Percentiles rank a stretch among this genome's conserved stretches.
These are phyloP conservation scores for Trametes sp. DNA, from an alignment of 1,284 basidiomycete species.

Conservation along the genomic window DNA sequence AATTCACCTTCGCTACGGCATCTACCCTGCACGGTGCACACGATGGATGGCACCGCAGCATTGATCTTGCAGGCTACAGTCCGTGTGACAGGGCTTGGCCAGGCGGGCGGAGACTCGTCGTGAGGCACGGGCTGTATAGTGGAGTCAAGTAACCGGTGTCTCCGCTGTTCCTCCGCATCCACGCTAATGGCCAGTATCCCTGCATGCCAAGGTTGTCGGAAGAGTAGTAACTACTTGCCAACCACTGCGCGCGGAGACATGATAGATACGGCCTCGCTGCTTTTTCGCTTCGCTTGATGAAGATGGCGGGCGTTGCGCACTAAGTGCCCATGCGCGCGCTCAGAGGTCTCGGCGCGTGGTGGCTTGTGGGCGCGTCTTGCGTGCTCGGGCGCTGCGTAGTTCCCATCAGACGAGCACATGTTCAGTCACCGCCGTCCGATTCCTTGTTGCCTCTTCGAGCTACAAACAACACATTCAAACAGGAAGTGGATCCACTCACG, in stretches of 20 bases:
- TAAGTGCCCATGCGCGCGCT: not conserved
- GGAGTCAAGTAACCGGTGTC: too few species aligned
- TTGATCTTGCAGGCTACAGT: too few species aligned
- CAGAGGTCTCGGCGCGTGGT: not conserved
- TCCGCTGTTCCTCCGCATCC: too few species aligned
- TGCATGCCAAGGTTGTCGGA: too few species aligned
- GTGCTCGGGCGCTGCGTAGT: not conserved
- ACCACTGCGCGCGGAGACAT: not conserved
- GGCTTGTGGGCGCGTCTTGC: not conserved
- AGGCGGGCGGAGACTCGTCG: too few species aligned
- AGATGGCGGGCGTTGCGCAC: not conserved
- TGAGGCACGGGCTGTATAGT: too few species aligned
- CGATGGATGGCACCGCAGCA: too few species aligned
- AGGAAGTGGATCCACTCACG: not conserved
- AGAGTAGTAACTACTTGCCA: too few species aligned
- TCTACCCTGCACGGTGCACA: too few species aligned
- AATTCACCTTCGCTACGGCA: too few species aligned
- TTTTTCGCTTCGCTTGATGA: not conserved
- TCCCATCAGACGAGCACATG: not conserved
- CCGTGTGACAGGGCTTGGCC: too few species aligned
- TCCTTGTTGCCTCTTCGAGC: not conserved
- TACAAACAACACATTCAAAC: not conserved
- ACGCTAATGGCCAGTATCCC: too few species aligned
- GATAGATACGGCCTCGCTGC: not conserved
- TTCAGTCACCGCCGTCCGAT: not conserved